Base-by-base conservation (phyloP, 768 basidiomycete genomes). In the Serendipita indica region DNA sequence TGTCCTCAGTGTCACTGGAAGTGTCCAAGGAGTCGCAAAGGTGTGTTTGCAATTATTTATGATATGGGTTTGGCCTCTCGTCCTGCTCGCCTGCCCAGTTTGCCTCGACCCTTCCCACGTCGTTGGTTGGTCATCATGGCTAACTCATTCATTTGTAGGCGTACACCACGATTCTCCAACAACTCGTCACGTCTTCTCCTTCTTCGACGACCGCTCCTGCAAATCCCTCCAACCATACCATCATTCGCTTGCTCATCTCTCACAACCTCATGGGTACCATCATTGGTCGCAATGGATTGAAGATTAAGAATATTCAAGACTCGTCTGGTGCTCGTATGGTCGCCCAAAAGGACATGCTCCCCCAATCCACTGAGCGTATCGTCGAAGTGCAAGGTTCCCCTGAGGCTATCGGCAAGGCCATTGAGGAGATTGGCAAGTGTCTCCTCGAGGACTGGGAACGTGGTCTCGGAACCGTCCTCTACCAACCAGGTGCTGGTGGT, bases 241-340 rank as follows among this genome's bases (percentile, higher is more conserved):
- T 92, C 62, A 85, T 99, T 71, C 89, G 92, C 61, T 90, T 99
- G 64, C 79, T 99, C 67, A 92, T 99, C 75, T 94, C 92, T 43
- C 96, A 99, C 76, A 94, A 97, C 73, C 79, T 99, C 64, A 99
- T 99, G 96, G 96, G 96, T 57, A 92, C 90, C 61, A 87, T 99
- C 74, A 97, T 98, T 66, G 96, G 96, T 65, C 86, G 93, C 63
- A 86, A 75, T 58, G 96, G 96, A 65, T 82, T 89, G 70, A 97
- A 96, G 81, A 98, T 99, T 72, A 97, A 98, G 75, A 88, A 91
- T 67, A 98, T 99, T 69, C 96, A 99, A 70, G 94, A 97, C 71
- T 74, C 79, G 46, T 94, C 94, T 35, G 91, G 92, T 56, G 92
- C 91, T 18, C 86, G 96, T 59, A 99, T 99, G 93, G 86, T 97